Base-by-base conservation (phyloP, 2,329 filamentous ascomycete species). In the Phoma sp. region DNA sequence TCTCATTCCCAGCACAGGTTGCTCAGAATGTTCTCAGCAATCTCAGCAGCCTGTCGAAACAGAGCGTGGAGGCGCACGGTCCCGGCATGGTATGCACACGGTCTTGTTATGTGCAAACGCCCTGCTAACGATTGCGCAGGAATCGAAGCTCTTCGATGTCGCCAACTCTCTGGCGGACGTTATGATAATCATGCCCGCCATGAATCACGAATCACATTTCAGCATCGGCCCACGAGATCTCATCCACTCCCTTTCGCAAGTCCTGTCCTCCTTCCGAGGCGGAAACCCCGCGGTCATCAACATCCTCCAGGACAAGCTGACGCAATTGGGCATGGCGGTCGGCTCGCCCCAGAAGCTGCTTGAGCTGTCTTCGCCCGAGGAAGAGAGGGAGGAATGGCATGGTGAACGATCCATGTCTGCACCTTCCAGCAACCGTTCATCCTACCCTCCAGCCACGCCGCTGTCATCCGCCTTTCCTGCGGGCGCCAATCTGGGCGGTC, bases 71-170 rank as follows among this genome's bases (percentile, higher is more conserved):
- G 57, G 71, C 71, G 2, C 71, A 74, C 50, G 71, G 71, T 5
- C 71, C 71, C 12, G 71, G 71, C 53, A 74, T 74, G 71, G 71
- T 73, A 63, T 29, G 67, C 15, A n/a, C 6, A 21, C 1, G 6
- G 12, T 8, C 12, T 12, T 21, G n/a, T 22, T 7, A 29, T 13
- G 21, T 7, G 15, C 15, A 3, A 17, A 17, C 17, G 15, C 21
- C 8, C 15, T 25, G 17, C 44, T 55, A 19, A 51, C 25, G 5
- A 32, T 40, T 43, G 10, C 22, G 10, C 35, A 74, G 71, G 71
- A 74, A 45, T 70, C 71, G 2, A 74, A 74, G 36, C 55, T 74
- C 1, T 74, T 73, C 51, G 71, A 74, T 25, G 72, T 74, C 8
- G 67, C 70, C 21, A 73, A 72, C 43, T 73, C 71, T 1, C 64